Conservation (phyloP, 2,329 filamentous ascomycete species). For the Aspergillus hiratsukae region DNA sequence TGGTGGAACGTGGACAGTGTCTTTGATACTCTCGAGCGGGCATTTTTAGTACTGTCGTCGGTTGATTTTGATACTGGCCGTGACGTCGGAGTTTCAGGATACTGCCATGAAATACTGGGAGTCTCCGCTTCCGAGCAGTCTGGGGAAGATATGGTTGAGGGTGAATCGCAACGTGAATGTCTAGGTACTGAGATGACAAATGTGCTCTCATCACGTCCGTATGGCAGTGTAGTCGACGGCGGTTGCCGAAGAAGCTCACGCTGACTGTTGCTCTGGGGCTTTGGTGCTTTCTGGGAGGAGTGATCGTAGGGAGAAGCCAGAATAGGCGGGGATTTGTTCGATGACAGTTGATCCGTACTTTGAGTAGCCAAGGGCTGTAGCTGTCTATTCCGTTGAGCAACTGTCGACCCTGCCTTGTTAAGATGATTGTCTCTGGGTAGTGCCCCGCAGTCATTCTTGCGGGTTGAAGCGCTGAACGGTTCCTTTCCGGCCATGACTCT, state of each 20-base stretch:
- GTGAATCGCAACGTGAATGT: conserved; percentile 30
- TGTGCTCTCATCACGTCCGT: conserved; percentile 18
- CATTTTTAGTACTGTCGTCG: conserved; percentile 26
- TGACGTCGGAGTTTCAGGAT: conserved; percentile 33
- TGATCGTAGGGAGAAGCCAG: conserved; percentile 2
- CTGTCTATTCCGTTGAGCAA: conserved; percentile 4
- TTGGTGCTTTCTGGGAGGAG: neutral
- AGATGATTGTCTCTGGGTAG: conserved; percentile 9
- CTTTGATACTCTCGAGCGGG: conserved; percentile 28
- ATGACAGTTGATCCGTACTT: neutral
- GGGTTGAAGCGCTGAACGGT: conserved; percentile 20
- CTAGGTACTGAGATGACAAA: conserved; percentile 18
- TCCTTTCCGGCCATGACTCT: conserved; percentile 88
- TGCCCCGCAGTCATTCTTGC: conserved; percentile 15
- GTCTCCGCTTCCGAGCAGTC: conserved; percentile 25
- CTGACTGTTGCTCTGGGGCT: conserved; percentile 1
- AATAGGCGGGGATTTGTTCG: conserved; percentile 4
- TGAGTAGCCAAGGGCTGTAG: conserved; percentile 13
- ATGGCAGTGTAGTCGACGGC: conserved; percentile 14
- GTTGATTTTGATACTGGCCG: conserved; percentile 35
- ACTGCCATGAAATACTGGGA: conserved; percentile 24
- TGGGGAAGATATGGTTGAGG: conserved; percentile 24
- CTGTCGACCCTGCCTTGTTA: neutral
- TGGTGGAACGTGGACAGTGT: conserved; percentile 29
- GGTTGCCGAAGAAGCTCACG: conserved; percentile 11